phyloP scores from a whole-genome alignment of 371 early-diverging fungal species.

The Mucor indicus region DNA sequence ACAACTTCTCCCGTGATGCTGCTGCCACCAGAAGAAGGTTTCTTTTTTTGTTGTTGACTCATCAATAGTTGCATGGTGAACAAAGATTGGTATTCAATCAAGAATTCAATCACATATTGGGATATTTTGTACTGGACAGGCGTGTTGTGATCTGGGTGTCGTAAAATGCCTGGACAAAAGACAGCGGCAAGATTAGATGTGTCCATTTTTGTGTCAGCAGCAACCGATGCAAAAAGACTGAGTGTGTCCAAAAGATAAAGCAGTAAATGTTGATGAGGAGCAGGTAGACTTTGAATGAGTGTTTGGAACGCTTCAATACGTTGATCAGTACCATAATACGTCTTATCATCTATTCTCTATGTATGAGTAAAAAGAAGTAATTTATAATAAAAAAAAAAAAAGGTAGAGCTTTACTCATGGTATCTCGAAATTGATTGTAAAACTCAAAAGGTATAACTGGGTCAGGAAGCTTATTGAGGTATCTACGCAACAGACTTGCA shows the following conservation, averaged over 20 bases:
- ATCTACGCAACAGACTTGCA: slow-evolving; percentile 53
- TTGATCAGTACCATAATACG: slow-evolving; percentile 15
- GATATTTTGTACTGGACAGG: slow-evolving; percentile 58
- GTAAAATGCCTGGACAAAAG: slow-evolving; percentile 57
- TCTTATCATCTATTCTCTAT: slow-evolving; percentile 19
- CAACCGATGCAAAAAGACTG: slow-evolving; percentile 43
- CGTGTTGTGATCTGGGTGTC: slow-evolving; percentile 51
- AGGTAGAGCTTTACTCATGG: slow-evolving; percentile 37
- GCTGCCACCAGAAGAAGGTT: neutral
- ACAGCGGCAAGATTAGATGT: slow-evolving; percentile 51
- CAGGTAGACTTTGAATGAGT: slow-evolving; percentile 41
- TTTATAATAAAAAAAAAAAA: neutral
- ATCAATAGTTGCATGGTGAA: slow-evolving; percentile 30
- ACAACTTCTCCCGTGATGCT: neutral
- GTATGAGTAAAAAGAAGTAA: neutral
- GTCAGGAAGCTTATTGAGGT: slow-evolving; percentile 52
- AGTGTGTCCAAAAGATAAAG: slow-evolving; percentile 56
- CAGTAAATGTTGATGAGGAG: slow-evolving; percentile 51
- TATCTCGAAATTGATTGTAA: slow-evolving; percentile 48
- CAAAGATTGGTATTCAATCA: slow-evolving; percentile 50
- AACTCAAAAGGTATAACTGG: slow-evolving; percentile 51
- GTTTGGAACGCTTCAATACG: slow-evolving; percentile 42
- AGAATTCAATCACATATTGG: slow-evolving; percentile 51
- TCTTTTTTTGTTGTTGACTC: neutral
- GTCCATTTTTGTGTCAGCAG: slow-evolving; percentile 49